Percentiles rank a stretch among this genome's conserved stretches.
These are phyloP conservation scores for Corynespora cassiicola DNA, from an alignment of 2,329 filamentous ascomycete species.

Conservation along the genomic window DNA sequence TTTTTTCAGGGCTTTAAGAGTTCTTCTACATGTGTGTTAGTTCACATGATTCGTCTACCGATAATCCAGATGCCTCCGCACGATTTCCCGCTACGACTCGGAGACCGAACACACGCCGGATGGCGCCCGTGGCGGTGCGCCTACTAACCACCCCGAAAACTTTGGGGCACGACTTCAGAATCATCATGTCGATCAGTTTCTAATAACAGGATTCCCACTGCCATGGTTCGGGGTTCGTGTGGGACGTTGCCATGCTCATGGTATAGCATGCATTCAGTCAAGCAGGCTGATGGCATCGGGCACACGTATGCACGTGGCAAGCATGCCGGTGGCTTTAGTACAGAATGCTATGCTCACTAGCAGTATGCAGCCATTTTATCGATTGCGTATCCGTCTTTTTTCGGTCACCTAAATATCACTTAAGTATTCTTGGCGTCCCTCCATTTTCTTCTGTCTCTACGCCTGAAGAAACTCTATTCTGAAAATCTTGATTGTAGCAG, in stretches of 20 bases:
- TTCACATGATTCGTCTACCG: slow-evolving; percentile 7
- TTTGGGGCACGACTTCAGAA: neutral
- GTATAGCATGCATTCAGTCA: no score
- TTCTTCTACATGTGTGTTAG: no score
- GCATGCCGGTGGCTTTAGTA: slow-evolving; percentile 1
- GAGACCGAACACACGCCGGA: neutral
- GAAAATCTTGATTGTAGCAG: no score
- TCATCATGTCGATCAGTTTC: no score
- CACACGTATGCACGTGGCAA: neutral
- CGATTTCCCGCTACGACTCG: neutral
- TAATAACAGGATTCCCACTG: no score
- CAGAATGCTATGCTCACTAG: neutral
- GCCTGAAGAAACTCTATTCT: no score
- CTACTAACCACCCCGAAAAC: neutral
- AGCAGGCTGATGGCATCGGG: no score
- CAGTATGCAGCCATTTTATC: neutral
- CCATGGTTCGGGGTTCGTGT: slow-evolving; percentile 8
- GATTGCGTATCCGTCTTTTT: neutral
- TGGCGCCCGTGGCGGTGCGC: slow-evolving; percentile 1
- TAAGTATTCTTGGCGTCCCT: neutral
- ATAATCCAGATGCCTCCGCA: slow-evolving; percentile 1
- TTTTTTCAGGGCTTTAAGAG: neutral
- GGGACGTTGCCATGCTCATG: slow-evolving; percentile 1
- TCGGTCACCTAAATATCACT: slow-evolving; percentile 2
- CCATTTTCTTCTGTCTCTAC: no score